phyloP scores from a whole-genome alignment of 257 asterid genomes.

The Solanum chmielewskii region DNA sequence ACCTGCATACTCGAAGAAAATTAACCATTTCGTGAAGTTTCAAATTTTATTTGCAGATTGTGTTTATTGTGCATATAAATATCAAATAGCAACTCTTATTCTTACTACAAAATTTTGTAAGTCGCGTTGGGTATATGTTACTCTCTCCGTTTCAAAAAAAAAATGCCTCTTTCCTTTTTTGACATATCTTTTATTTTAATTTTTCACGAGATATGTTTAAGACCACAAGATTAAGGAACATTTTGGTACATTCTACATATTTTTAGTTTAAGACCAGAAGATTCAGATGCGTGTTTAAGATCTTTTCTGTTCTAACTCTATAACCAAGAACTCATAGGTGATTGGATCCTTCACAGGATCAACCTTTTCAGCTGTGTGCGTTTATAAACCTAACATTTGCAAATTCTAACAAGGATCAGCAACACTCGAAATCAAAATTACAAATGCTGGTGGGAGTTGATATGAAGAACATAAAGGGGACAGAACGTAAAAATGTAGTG shows the following conservation, averaged over 20 bases:
- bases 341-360: background rate
- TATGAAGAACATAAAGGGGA: background rate
- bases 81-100: background rate
- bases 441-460: background rate
- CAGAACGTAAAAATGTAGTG: background rate
- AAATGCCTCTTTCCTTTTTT: background rate
- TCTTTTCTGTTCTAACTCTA: background rate
- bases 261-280: background rate
- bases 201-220: background rate
- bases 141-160: background rate
- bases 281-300: background rate
- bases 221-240: background rate
- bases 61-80: background rate
- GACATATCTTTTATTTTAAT: too few relatives aligned
- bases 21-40: background rate
- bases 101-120: background rate
- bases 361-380: background rate
- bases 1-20: conserved; percentile 28
- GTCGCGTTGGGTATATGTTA: background rate
- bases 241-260: background rate
- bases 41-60: background rate
- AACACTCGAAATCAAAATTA: background rate
- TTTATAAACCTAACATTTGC: background rate
- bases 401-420: background rate
- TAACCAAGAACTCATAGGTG: background rate